These are phyloP conservation scores for Astrothelium macrocarpum DNA, from an alignment of 495 filamentous ascomycete species.

Conservation along the genomic window DNA sequence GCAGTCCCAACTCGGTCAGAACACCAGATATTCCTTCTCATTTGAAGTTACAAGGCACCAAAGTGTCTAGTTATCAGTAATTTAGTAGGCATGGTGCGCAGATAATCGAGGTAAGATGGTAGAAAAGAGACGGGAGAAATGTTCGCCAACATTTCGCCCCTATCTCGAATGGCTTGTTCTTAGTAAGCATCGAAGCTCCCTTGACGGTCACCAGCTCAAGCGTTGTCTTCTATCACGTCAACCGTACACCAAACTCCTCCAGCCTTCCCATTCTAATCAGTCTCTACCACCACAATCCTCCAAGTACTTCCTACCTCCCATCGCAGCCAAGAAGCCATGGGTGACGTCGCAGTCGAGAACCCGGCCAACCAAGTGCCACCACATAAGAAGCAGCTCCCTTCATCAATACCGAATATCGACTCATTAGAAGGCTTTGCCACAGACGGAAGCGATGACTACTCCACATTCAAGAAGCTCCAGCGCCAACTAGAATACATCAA, in stretches of 20 bases:
- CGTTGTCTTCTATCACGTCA: too few species aligned
- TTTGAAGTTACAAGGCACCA: too few species aligned
- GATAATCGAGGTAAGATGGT: too few species aligned
- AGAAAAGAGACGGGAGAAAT: too few species aligned
- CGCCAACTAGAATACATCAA: slow-evolving; percentile 94
- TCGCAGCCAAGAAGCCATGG: slow-evolving; percentile 45
- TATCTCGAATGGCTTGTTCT: too few species aligned
- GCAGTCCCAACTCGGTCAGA: too few species aligned
- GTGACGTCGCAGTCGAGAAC: slow-evolving; percentile 73
- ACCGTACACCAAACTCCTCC: not conserved
- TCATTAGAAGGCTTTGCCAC: slow-evolving; percentile 68
- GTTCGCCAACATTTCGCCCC: too few species aligned
- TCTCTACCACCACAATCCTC: not conserved
- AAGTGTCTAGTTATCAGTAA: too few species aligned
- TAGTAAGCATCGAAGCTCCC: too few species aligned
- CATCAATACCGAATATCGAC: slow-evolving; percentile 83
- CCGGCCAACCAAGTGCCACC: slow-evolving; percentile 60
- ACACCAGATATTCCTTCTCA: too few species aligned
- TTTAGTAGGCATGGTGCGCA: too few species aligned
- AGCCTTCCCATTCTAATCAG: not conserved
- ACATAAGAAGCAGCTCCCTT: slow-evolving; percentile 63
- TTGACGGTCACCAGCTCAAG: too few species aligned
- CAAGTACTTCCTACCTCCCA: not conserved
- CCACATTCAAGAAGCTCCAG: slow-evolving; percentile 87
- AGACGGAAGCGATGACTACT: slow-evolving; percentile 87